Evolutionary conservation across 176 grass and related monocot genomes (phyloP), one percentile per base, ranked within the genome.

Genomic region (Raddia distichophylla): DNA sequence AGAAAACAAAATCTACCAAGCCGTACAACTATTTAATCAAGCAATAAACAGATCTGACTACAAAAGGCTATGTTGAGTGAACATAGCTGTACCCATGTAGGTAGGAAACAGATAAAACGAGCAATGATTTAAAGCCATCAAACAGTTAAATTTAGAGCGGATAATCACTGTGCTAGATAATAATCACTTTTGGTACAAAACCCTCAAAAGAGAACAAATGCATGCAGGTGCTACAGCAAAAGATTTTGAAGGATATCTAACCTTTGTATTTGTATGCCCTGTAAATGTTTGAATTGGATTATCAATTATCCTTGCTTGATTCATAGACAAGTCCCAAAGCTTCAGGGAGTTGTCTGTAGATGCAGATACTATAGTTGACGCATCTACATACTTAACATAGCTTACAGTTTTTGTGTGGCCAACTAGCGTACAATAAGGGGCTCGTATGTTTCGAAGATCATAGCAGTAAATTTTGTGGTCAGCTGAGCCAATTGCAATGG

Each of bases 401-500:
- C 97, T 99, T 74, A 99, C 93, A 69, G 97, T 99, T 82, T 95
- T 99, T 74, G 82, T 84, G 54, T 99, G 97, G 54, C 91, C 93
- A 75, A 79, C 60, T 75, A 99, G 69, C 42, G 87, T 93, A 85
- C 84, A 90, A 77, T 78, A 86, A 71, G 97, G 97, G 53, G 77
- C 76, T 52, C 97, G 86, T 86, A 93, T 73, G 67, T 93, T 91
- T 33, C 97, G 90, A 74, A 99, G 89, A 93, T 99, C 97, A 80
- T 95, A 99, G 80, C 90, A 99, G 55, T 99, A 99, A 64, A 99
- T 84, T 74, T 89, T 93, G 69, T 99, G 97, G 86, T 99, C 97
- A 73, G 97, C 97, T 7, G 97, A 99, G 32, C 97, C 97, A 64
- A 99, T 77, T 16, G 93, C 89, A 88, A 99, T 92, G 43, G 78